Evolutionary conservation across 345 rosid species (phyloP).

Genomic region (Linum lewisii): DNA sequence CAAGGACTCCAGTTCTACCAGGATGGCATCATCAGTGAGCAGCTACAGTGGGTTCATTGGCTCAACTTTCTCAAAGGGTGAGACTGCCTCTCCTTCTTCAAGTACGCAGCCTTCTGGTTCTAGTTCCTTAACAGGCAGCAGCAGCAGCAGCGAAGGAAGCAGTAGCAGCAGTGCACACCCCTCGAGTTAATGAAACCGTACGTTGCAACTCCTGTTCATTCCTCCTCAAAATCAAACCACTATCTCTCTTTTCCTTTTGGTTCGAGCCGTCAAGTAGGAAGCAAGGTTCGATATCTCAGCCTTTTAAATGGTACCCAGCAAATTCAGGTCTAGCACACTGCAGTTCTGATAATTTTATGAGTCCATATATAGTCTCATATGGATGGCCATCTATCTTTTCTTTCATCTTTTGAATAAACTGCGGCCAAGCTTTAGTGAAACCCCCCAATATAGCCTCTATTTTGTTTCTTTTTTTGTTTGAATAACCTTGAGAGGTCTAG

Average conservation of each 20-base stretch:
- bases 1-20: conserved; percentile 39
- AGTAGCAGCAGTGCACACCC: conserved; percentile 10
- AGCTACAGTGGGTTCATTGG: conserved; percentile 36
- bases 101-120: conserved; percentile 35
- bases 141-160: conserved; percentile 17
- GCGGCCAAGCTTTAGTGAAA: conserved; percentile 25
- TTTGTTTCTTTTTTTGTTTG: conserved; percentile 18
- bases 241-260: conserved; percentile 9
- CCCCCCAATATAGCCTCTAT: conserved; percentile 22
- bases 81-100: conserved; percentile 19
- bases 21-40: conserved; percentile 34
- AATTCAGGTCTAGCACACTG: too few species aligned
- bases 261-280: conserved; percentile 27
- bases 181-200: conserved; percentile 23
- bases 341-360: too few species aligned
- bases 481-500: conserved; percentile 30
- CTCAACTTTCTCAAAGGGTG: conserved; percentile 28
- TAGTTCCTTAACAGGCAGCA: conserved; percentile 26
- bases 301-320: conserved; percentile 20
- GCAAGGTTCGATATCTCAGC: conserved; percentile 22
- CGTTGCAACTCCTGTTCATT: conserved; percentile 16
- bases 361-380: conserved; percentile 21
- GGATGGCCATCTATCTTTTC: conserved; percentile 23
- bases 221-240: conserved; percentile 23
- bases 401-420: conserved; percentile 22